These are phyloP conservation scores for Claviceps digitariae DNA, from an alignment of 2,329 filamentous ascomycete genomes.

Conservation along the genomic window DNA sequence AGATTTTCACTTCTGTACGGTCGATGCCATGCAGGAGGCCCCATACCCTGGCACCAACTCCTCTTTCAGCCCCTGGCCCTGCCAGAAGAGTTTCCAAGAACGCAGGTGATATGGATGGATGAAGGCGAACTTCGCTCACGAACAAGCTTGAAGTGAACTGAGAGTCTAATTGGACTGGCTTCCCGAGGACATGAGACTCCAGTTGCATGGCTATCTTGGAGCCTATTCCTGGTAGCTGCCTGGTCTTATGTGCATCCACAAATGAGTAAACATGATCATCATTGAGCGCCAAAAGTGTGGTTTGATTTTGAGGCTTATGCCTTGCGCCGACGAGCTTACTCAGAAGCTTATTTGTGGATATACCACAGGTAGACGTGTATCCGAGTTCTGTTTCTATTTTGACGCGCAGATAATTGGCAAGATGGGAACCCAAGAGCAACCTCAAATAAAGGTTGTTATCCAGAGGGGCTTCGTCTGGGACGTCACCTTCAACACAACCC, in stretches of 20 bases:
- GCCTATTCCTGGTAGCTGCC: constrained; percentile 75
- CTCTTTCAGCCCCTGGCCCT: constrained; percentile 56
- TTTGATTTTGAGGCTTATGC: constrained; percentile 82
- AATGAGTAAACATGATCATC: constrained; percentile 47
- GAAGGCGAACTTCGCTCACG: constrained; percentile 50
- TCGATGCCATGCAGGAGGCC: constrained; percentile 70
- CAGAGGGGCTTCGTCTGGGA: constrained; percentile 12
- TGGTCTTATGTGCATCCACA: constrained; percentile 61
- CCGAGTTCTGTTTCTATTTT: constrained; percentile 63
- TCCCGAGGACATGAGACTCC: constrained; percentile 39
- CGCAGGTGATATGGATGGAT: constrained; percentile 48
- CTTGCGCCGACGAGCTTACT: constrained; percentile 73
- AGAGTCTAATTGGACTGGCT: constrained; percentile 18
- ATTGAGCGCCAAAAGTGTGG: constrained; percentile 60
- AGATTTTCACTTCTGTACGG: constrained; percentile 56
- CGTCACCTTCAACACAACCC: constrained; percentile 39
- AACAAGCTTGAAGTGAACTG: constrained; percentile 37
- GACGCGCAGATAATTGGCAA: constrained; percentile 60
- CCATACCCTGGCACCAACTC: constrained; percentile 64
- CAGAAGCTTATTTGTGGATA: constrained; percentile 76
- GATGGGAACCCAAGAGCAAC: constrained; percentile 65
- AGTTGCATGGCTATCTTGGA: constrained; percentile 43
- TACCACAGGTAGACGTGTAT: constrained; percentile 77
- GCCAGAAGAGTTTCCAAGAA: constrained; percentile 55
- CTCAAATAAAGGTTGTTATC: constrained; percentile 37